Base-by-base conservation (phyloP, 148 eudicot species). In the Pouteria glomerata region DNA sequence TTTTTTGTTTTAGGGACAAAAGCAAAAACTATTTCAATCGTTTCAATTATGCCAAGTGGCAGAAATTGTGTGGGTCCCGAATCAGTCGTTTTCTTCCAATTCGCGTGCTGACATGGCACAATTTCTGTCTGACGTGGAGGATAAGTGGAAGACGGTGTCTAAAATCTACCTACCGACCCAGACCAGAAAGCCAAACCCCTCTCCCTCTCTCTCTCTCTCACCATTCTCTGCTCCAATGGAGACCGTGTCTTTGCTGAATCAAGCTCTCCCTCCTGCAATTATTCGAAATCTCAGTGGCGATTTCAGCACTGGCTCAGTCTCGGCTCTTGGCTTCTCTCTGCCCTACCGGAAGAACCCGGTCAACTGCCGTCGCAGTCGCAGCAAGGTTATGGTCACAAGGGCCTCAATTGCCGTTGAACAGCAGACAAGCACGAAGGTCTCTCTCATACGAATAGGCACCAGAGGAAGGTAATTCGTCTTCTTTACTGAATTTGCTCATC, bases 391-490 rank as follows among this genome's bases (percentile, higher is more conserved):
- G 63, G 70, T 80, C 23, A 76, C 82, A 2, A 81, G 78, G 78
- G 89, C 93, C 41, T 89, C 95, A 21, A 61, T 89, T 68, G 91
- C 92, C 10, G 83, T 81, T 41, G 88, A 90, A 76, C 83, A 84
- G 69, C 68, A 85, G 72, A 63, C 79, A 23, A 70, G 81, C 44
- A 75, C 81, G 13, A 89, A 85, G 68, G 74, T 90, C 58, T 89
- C 98, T 16, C 83, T 94, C 23, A 63, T 94, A 44, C 79, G 96
- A 73, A 91, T 94, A 64, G 98, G 98, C 45, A 94, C 98, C 42
- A 69, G 98, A 68, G 98, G 98, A 79, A 94, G 97, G 98, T 94
- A 80, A 67, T 62, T 1, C 60, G 13, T 52, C 63, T 45, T 35
- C 30, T 21, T 65, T 34, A 45, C 15, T 68, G 62, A 64, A 57